These are phyloP conservation scores for Lithohypha guttulata DNA, from an alignment of 2,329 filamentous ascomycete species.

Conservation along the genomic window DNA sequence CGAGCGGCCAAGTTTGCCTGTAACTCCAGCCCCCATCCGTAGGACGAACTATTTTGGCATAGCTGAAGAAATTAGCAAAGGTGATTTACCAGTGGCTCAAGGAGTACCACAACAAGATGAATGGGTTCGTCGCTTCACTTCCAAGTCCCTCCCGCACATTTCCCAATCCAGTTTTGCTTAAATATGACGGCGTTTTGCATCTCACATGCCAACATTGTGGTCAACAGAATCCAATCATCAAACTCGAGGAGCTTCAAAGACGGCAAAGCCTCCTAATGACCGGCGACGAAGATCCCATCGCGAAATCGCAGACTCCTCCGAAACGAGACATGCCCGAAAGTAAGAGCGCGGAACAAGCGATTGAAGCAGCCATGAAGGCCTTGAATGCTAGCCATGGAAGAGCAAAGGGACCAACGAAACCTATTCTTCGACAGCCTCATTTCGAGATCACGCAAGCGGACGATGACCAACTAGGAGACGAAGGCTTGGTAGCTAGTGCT, in stretches of 20 bases:
- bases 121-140: conserved; percentile 65
- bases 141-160: conserved; percentile 22
- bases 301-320: conserved; percentile 15
- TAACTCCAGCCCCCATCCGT: conserved; percentile 73
- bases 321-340: conserved; percentile 22
- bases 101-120: conserved; percentile 80
- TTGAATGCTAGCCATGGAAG: conserved; percentile 13
- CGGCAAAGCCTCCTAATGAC: conserved; percentile 53
- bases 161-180: conserved; percentile 12
- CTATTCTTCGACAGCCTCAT: conserved; percentile 20
- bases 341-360: conserved; percentile 14
- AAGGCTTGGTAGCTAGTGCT: neutral
- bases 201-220: conserved; percentile 28
- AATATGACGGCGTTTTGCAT: conserved; percentile 23
- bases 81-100: conserved; percentile 60
- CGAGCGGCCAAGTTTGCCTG: conserved; percentile 78
- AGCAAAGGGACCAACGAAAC: conserved; percentile 17
- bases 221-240: conserved; percentile 56
- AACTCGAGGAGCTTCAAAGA: conserved; percentile 59
- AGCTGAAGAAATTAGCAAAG: conserved; percentile 43
- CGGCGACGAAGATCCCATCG: conserved; percentile 7
- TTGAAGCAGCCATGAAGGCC: conserved; percentile 13
- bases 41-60: conserved; percentile 57
- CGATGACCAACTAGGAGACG: neutral
- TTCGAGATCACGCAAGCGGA: conserved; percentile 13